Evolutionary conservation across 768 basidiomycete genomes (phyloP), one percentile per base, ranked within the genome.

Genomic region (Mrakia hoshinonis): DNA sequence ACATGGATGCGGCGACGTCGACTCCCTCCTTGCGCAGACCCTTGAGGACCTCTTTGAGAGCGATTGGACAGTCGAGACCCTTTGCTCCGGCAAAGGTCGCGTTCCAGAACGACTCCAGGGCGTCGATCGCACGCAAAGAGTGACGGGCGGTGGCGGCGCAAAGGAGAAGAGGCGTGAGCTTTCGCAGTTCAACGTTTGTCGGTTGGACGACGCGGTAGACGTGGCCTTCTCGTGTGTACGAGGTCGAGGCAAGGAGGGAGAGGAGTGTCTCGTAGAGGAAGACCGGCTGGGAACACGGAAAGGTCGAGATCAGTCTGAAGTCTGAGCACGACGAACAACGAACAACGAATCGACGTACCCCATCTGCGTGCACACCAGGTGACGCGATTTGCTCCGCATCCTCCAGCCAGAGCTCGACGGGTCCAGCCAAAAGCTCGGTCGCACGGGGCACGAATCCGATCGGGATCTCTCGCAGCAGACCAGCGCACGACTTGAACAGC

Each of bases 231-330:
- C 36, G 39, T 1, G 70, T 72, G 10, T 29, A 29, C 1, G 70
- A 52, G 0, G 43, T 43, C 22, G 24, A 39, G 15, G 70, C 64
- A 26, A 72, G 70, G 26, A 22, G 52, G 6, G 26, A 20, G 39
- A 72, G 70, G 6, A 72, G 54, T 24, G 64, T 48, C 39, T 61
- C 51, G 38, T 72, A 72, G 26, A 72, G 39, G 48, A 49, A 24
- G 43, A 58, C 65, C 34, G 64, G 55, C 52, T 61, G 54, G 4
- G n/a, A 36, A 12, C 13, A 64, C 7, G 22, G 48, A 10, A 67
- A 26, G 51, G 24, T 36, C 24, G 12, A 43, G 36, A 48, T 36
- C 31, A 31, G 43, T 18, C 48, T 13, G 36, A 11, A 18, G 15
- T 46, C 29, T n/a, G 29, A 22, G 60, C n/a, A 7, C 13, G 13